A percentile compares a stretch with the other conserved stretches of the same genome.
Evolutionary conservation across 139 green algal species (phyloP).

Genomic region (Mychonastes homosphaera): DNA sequence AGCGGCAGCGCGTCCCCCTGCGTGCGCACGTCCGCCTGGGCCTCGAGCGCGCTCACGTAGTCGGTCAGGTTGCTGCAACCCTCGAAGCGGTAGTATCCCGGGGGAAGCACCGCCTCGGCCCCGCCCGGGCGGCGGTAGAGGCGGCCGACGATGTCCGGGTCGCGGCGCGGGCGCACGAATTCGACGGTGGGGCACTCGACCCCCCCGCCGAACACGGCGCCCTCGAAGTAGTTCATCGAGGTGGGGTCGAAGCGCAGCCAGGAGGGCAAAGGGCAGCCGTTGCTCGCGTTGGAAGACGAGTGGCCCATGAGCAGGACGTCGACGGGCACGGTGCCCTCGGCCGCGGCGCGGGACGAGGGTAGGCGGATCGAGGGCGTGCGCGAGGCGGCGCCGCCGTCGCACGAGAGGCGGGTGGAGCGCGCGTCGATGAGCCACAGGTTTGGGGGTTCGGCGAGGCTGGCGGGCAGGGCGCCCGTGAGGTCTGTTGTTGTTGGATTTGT

Average conservation of each 20-base stretch:
- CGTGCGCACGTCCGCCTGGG: not conserved
- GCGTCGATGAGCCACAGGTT: not conserved
- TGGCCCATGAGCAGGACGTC: not conserved
- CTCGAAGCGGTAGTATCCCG: not conserved
- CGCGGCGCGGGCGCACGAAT: not conserved
- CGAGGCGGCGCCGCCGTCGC: no score
- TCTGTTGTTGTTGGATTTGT: no score
- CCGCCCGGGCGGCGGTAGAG: not conserved
- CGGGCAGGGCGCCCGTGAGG: constrained; percentile 4
- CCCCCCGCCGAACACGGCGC: no score
- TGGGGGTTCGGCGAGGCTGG: not conserved
- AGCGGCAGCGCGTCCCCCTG: not conserved
- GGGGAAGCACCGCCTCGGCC: not conserved
- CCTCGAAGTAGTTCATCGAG: not conserved
- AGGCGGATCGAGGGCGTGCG: not conserved
- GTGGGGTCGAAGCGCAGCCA: constrained; percentile 7
- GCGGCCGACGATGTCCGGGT: not conserved
- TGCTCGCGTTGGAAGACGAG: not conserved
- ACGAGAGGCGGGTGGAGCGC: not conserved
- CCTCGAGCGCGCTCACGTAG: not conserved
- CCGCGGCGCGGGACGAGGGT: not conserved
- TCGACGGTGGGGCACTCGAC: no score
- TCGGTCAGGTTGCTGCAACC: not conserved
- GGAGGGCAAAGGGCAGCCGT: constrained; percentile 10
- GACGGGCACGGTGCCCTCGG: not conserved